phyloP scores from a whole-genome alignment of 768 basidiomycete species.

The Mycena crocata region DNA sequence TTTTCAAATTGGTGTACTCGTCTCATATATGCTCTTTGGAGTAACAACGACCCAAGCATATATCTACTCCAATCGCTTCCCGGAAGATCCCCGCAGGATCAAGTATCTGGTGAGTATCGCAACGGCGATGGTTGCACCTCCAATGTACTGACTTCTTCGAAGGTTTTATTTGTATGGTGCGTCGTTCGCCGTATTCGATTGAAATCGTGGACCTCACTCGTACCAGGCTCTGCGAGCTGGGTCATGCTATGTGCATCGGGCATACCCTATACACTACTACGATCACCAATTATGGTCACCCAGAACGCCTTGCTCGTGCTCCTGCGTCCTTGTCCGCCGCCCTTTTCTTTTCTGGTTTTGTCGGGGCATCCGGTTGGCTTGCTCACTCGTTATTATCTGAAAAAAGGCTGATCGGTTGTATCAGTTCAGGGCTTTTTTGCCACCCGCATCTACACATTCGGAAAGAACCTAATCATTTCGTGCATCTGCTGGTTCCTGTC shows the following conservation, averaged over 20 bases:
- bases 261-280: not conserved
- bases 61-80: not conserved
- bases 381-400: not conserved
- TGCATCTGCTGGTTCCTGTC: not conserved
- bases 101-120: not conserved
- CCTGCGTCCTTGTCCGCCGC: not conserved
- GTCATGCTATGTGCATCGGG: not conserved
- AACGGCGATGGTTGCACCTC: not conserved
- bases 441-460: not conserved
- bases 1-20: not conserved
- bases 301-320: not conserved
- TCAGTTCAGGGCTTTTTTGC: not conserved
- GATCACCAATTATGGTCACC: not conserved
- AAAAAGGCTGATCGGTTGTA: not conserved
- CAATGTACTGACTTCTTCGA: not conserved
- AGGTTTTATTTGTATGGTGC: not conserved
- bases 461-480: not conserved
- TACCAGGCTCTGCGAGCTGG: not conserved
- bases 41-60: not conserved
- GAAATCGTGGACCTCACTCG: not conserved
- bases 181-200: not conserved
- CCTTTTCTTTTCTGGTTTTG: not conserved
- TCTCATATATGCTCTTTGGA: not conserved
- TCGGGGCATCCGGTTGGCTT: not conserved
- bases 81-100: not conserved